A percentile compares a stretch with the other conserved stretches of the same genome.
These are phyloP conservation scores for Rhizopogon roseolus DNA, from an alignment of 768 basidiomycete species.

Conservation along the genomic window DNA sequence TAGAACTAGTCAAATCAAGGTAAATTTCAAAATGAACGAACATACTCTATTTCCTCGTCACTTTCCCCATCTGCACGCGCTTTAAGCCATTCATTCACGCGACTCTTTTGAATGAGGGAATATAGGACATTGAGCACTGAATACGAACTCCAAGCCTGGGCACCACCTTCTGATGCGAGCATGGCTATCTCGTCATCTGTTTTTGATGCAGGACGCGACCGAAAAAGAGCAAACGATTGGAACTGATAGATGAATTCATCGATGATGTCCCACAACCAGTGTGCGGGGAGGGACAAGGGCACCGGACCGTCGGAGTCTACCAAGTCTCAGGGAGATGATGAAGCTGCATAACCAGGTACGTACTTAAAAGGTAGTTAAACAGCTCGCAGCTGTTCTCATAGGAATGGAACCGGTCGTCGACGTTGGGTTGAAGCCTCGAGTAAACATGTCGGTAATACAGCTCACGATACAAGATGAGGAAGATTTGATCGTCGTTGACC, in stretches of 20 bases:
- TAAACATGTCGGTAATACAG: slow-evolving; percentile 95
- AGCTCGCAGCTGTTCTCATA: slow-evolving; percentile 98
- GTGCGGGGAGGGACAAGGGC: slow-evolving; percentile 87
- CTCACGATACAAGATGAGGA: slow-evolving; percentile 95
- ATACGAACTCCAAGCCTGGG: slow-evolving; percentile 95
- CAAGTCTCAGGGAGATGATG: neutral
- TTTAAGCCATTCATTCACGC: slow-evolving; percentile 87
- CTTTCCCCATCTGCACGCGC: slow-evolving; percentile 79
- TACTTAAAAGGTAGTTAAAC: slow-evolving; percentile 96
- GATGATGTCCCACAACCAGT: slow-evolving; percentile 98
- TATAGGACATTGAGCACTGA: slow-evolving; percentile 97
- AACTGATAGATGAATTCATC: slow-evolving; percentile 99
- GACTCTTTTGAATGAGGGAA: slow-evolving; percentile 96
- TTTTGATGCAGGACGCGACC: slow-evolving; percentile 79
- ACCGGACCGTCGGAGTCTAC: slow-evolving; percentile 93
- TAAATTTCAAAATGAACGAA: slow-evolving; percentile 23
- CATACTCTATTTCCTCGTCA: slow-evolving; percentile 76
- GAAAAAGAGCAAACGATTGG: slow-evolving; percentile 92
- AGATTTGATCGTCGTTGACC: slow-evolving; percentile 93
- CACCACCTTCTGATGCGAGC: slow-evolving; percentile 72
- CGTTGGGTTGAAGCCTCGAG: slow-evolving; percentile 89
- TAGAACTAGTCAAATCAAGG: slow-evolving; percentile 1
- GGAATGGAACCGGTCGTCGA: slow-evolving; percentile 97
- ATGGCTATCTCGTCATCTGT: slow-evolving; percentile 84
- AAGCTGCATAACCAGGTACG: slow-evolving; percentile 20